Evolutionary conservation across 1,139 yeast species (phyloP), one percentile per base, ranked within the genome.

Genomic region (Candida sanyaensis): DNA sequence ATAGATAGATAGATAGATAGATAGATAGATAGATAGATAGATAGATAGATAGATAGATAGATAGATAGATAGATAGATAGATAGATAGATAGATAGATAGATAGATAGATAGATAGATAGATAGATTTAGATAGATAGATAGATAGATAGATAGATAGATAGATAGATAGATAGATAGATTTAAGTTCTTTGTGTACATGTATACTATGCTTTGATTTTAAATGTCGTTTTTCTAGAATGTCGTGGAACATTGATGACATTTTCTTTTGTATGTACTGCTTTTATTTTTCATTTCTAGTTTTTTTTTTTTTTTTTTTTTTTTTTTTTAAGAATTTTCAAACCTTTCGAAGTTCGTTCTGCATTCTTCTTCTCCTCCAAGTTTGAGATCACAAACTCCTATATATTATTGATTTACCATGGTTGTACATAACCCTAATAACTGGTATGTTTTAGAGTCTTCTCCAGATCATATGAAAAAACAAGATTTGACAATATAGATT

Each of bases 371-470:
- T 17, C 21, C 21, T 17, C 3, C 21, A 17, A 12, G 21, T 12
- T n/a, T 6, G 12, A 12, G 39, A 36, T 36, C 29, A 24, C 39
- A 6, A 11, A 21, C 24, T 13, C n/a, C 10, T 13, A 10, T 9
- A 4, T 24, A 10, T 6, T n/a, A 17, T 4, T 24, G n/a, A 32
- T 29, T 10, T 31, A 49, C 21, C 31, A 85, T 86, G 92, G 88
- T 84, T 46, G 91, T 86, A 41, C 86, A 86, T 64, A 87, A 87
- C 71, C 95, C 95, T 41, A 86, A 87, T 67, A 87, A 87, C 80
- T 87, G 93, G 84, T 80, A 75, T 55, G 84, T 77, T 29, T 11
- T 9, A 23, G 21, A 2, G 21, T 5, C 11, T 10, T 24, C 29
- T n/a, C 6, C 6, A 12, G 7, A 23, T 33, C 26, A 33, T 12